A percentile compares a stretch with the other conserved stretches of the same genome.
Evolutionary conservation across 768 basidiomycete species (phyloP).

Genomic region (Artomyces pyxidatus): DNA sequence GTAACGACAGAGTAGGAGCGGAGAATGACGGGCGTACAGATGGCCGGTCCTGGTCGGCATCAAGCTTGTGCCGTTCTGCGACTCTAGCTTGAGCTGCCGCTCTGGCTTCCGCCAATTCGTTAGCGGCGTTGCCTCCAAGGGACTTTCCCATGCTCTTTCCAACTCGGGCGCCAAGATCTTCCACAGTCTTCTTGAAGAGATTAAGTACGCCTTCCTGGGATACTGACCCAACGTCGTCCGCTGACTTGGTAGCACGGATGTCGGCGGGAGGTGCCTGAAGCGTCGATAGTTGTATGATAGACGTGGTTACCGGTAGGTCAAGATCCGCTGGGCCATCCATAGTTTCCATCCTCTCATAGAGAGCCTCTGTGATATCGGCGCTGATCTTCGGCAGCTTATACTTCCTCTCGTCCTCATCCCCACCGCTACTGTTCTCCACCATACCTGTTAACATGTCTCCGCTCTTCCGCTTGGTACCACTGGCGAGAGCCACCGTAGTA

Average conservation of each 20-base stretch:
- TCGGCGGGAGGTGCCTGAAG: neutral
- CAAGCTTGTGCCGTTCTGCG: conserved; percentile 51
- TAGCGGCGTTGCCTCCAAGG: conserved; percentile 46
- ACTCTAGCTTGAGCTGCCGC: conserved; percentile 62
- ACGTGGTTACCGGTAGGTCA: neutral
- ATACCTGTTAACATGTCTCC: conserved; percentile 23
- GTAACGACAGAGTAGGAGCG: neutral
- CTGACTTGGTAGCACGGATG: neutral
- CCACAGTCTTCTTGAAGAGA: conserved; percentile 63
- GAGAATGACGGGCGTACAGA: conserved; percentile 3
- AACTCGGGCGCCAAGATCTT: conserved; percentile 52
- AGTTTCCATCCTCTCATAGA: neutral
- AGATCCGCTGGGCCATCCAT: neutral
- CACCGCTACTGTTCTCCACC: neutral
- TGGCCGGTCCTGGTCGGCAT: conserved; percentile 19
- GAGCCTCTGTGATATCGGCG: conserved; percentile 18
- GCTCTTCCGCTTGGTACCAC: conserved; percentile 56
- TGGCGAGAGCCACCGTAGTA: conserved; percentile 4
- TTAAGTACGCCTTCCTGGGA: conserved; percentile 47
- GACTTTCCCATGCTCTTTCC: conserved; percentile 60
- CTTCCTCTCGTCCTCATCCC: conserved; percentile 23
- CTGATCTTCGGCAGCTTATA: conserved; percentile 42
- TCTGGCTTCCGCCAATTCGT: conserved; percentile 59
- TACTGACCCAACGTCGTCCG: conserved; percentile 1
- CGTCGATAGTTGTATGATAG: neutral